phyloP scores from a whole-genome alignment of 2,329 filamentous ascomycete species.

The Chaetomiaceae sp. region DNA sequence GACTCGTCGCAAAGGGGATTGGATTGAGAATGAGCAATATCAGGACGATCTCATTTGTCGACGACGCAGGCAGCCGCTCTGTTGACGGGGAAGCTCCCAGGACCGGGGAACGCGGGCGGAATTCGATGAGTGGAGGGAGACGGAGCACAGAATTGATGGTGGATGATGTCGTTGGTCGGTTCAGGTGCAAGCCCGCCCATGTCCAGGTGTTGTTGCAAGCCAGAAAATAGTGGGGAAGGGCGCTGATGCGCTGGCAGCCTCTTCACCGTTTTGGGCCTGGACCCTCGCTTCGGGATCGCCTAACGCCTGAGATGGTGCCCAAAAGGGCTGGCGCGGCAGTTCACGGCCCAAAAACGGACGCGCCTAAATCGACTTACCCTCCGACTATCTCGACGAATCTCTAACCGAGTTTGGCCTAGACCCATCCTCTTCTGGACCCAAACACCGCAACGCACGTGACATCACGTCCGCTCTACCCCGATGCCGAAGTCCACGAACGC shows the following conservation, averaged over 20 bases:
- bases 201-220: conserved; percentile 14
- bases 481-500: no score
- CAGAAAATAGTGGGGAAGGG: background rate
- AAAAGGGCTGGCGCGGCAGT: conserved; percentile 6
- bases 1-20: no score
- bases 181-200: conserved; percentile 13
- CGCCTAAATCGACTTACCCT: background rate
- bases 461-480: no score
- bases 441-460: no score
- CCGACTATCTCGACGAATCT: no score
- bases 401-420: no score
- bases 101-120: conserved; percentile 7
- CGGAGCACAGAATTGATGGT: conserved; percentile 13
- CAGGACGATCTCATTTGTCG: conserved; percentile 11
- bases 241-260: conserved; percentile 14
- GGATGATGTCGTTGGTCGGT: conserved; percentile 29
- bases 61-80: conserved; percentile 12
- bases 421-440: no score
- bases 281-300: conserved; percentile 8
- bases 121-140: conserved; percentile 9
- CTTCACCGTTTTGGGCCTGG: conserved; percentile 19
- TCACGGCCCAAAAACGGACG: conserved; percentile 5
- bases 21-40: background rate
- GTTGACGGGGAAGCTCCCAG: conserved; percentile 3
- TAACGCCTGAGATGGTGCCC: background rate